Evolutionary conservation across 1,139 yeast genomes (phyloP).

Genomic region (Geotrichum phurueaensis): DNA sequence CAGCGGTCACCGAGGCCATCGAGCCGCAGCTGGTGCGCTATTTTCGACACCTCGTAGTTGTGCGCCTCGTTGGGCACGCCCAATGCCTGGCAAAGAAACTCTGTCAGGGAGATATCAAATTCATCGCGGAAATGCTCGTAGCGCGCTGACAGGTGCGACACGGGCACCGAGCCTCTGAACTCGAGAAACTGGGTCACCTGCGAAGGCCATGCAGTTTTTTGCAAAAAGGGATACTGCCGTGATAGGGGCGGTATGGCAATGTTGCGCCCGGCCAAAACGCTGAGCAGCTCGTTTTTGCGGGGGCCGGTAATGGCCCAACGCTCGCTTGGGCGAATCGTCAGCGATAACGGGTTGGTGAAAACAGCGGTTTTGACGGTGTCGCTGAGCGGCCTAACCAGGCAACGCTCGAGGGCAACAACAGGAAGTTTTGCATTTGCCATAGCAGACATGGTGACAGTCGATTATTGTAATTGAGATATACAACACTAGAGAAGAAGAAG

Average conservation of each 20-base stretch:
- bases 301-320: slow-evolving; percentile 52
- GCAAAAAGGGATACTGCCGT: slow-evolving; percentile 51
- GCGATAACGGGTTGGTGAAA: slow-evolving; percentile 28
- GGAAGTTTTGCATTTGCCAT: neutral
- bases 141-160: slow-evolving; percentile 79
- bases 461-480: neutral
- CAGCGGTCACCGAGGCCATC: slow-evolving; percentile 58
- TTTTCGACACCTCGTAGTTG: slow-evolving; percentile 32
- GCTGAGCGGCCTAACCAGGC: slow-evolving; percentile 23
- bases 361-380: slow-evolving; percentile 20
- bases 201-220: slow-evolving; percentile 41
- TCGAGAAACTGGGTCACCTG: slow-evolving; percentile 50
- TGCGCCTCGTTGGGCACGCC: slow-evolving; percentile 24
- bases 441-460: neutral
- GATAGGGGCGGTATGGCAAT: slow-evolving; percentile 50
- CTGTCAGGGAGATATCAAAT: slow-evolving; percentile 67
- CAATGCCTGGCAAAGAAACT: slow-evolving; percentile 44
- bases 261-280: slow-evolving; percentile 43
- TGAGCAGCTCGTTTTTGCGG: slow-evolving; percentile 41
- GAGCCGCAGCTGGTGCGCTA: slow-evolving; percentile 51
- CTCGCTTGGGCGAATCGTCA: slow-evolving; percentile 35
- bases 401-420: slow-evolving; percentile 19
- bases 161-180: slow-evolving; percentile 53
- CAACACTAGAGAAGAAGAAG: neutral
- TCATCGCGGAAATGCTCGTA: slow-evolving; percentile 82